phyloP scores from a whole-genome alignment of 345 rosid genomes.

The Tarenaya hassleriana region DNA sequence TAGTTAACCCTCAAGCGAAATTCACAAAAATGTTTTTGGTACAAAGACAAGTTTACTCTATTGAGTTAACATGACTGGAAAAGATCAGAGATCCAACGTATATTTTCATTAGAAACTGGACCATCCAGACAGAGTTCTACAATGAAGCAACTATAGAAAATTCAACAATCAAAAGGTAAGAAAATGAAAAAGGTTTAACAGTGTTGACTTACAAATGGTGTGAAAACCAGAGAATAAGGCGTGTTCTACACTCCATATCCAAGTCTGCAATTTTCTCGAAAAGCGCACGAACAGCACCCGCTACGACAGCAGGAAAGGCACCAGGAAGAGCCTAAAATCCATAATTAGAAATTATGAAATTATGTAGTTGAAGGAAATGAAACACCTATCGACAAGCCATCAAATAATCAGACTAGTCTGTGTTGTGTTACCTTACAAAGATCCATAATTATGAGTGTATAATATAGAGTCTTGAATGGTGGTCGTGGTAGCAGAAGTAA shows the following conservation, averaged over 20 bases:
- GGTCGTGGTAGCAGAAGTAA: conserved; percentile 86
- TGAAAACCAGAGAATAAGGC: conserved; percentile 97
- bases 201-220: conserved; percentile 78
- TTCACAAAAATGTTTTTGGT: no score
- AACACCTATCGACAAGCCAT: conserved; percentile 6
- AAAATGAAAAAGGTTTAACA: neutral
- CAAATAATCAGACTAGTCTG: conserved; percentile 1
- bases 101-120: neutral
- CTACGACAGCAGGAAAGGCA: conserved; percentile 99
- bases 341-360: conserved; percentile 28
- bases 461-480: conserved; percentile 90
- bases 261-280: conserved; percentile 88
- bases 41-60: no score
- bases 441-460: conserved; percentile 91
- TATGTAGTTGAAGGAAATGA: conserved; percentile 11
- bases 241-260: conserved; percentile 91
- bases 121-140: conserved; percentile 5
- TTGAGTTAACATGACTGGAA: conserved; percentile 2
- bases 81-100: conserved; percentile 4
- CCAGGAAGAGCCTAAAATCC: conserved; percentile 99
- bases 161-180: neutral
- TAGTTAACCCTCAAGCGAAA: no score
- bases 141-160: neutral
- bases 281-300: conserved; percentile 94
- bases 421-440: conserved; percentile 74